Evolutionary conservation across 2,329 filamentous ascomycete genomes (phyloP).

Genomic region (Calonectria ilicicola): DNA sequence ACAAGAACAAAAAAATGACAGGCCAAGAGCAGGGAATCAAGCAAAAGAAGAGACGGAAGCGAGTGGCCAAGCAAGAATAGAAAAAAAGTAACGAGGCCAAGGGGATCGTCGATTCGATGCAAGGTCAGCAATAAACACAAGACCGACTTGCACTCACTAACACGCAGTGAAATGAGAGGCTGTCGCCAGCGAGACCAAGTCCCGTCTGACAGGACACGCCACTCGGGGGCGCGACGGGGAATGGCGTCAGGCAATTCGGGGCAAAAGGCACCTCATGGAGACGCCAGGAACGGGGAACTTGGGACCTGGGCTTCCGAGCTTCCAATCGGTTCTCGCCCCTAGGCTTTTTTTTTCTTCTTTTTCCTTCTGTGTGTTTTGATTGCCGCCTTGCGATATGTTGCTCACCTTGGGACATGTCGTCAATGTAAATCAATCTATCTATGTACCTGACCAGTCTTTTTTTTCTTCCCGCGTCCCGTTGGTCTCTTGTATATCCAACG

Average conservation of each 20-base stretch:
- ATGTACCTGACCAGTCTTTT: neutral
- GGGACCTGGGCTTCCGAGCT: constrained; percentile 16
- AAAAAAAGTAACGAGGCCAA: neutral
- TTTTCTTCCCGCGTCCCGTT: neutral
- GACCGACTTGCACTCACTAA: neutral
- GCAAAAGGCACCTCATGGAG: constrained; percentile 40
- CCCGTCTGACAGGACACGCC: constrained; percentile 35
- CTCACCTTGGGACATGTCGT: neutral
- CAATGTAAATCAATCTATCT: neutral
- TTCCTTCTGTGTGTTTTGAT: neutral
- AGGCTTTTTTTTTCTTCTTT: neutral
- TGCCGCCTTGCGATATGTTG: neutral
- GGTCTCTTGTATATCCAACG: neutral
- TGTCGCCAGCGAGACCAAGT: constrained; percentile 11
- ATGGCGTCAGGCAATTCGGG: constrained; percentile 36
- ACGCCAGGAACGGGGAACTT: constrained; percentile 24
- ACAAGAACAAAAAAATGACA: neutral
- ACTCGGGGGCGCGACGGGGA: constrained; percentile 25
- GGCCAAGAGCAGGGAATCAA: too few species aligned
- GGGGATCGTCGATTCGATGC: neutral
- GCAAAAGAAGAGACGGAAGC: neutral
- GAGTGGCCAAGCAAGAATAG: neutral
- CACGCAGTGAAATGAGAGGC: neutral
- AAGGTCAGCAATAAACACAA: neutral
- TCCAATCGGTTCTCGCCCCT: constrained; percentile 17